Conservation (phyloP, 1,139 yeast species). For the Candida mesenterica region DNA sequence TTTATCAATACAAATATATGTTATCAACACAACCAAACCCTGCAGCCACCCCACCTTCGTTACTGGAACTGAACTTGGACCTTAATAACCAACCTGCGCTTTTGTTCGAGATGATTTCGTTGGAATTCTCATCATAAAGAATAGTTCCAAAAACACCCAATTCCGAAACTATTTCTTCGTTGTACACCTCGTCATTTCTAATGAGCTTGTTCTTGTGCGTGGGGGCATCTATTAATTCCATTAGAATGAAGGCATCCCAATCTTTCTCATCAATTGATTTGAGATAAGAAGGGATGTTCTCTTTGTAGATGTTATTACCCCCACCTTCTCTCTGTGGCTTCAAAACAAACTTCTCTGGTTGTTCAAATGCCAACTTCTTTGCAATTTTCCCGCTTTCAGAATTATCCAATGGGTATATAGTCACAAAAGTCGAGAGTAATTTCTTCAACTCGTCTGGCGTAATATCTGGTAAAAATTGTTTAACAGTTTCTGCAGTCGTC, state of each 20-base stretch:
- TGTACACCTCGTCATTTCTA: constrained; percentile 58
- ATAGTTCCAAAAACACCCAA: constrained; percentile 87
- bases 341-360: constrained; percentile 72
- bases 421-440: constrained; percentile 69
- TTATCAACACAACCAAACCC: constrained; percentile 97
- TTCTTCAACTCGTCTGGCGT: constrained; percentile 24
- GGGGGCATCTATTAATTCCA: constrained; percentile 89
- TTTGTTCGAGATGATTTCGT: constrained; percentile 58
- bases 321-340: constrained; percentile 98
- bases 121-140: constrained; percentile 63
- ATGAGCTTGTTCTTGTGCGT: constrained; percentile 64
- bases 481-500: constrained; percentile 52
- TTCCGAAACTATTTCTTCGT: constrained; percentile 80
- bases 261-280: constrained; percentile 58
- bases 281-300: constrained; percentile 75
- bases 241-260: constrained; percentile 89
- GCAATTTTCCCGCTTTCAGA: constrained; percentile 64
- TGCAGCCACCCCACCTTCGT: constrained; percentile 99
- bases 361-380: constrained; percentile 61
- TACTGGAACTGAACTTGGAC: constrained; percentile 80
- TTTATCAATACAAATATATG: constrained; percentile 39
- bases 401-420: constrained; percentile 81
- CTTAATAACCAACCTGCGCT: constrained; percentile 83
- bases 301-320: constrained; percentile 88
- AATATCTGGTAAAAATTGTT: constrained; percentile 42